Evolutionary conservation across 805 yeast genomes (phyloP), one percentile per base, ranked within the genome.

Genomic region (Brettanomyces sp.): DNA sequence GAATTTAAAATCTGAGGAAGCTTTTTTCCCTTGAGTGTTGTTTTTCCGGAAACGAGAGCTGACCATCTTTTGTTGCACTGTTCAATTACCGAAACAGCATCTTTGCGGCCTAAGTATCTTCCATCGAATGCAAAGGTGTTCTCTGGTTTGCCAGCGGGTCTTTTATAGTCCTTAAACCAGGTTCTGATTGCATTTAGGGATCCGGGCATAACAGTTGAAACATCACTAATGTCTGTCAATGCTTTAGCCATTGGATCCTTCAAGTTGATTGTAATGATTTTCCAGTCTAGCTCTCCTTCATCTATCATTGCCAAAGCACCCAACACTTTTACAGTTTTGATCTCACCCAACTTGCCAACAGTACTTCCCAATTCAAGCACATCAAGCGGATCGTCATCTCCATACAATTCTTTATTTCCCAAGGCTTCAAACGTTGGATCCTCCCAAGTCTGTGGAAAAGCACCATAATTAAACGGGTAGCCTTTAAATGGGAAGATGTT

Each of bases 281-380:
- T 87, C 98, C 98, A 91, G 69, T 91, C 99, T 48, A 95, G 76
- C 69, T 93, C 99, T 55, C 96, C 97, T 66, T 90, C 97, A 57
- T 85, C 95, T 49, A 85, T 79, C 56, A 85, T 68, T 4, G 89
- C 93, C 67, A 85, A 67, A 39, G 85, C 81, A 45, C 93, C 93
- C 48, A 85, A 69, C 5, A 85, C 74, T 64, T 85, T 82, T 40
- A 77, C 87, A 55, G 69, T 77, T 58, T 73, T 76, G 43, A 84
- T 68, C 51, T 72, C 71, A 45, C 82, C 82, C 33, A 72, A 66
- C 24, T 62, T 42, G 64, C 63, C 57, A 42, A 69, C 57, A 8
- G 59, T 53, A 4, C 76, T 69, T 21, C 96, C 95, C 48, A 91
- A 87, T 58, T 91, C 99, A 60, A 96, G 81, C 41, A 90, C 90